A percentile compares a stretch with the other conserved stretches of the same genome.
These are phyloP conservation scores for Rhypophila decipiens DNA, from an alignment of 495 filamentous ascomycete genomes.

Conservation along the genomic window DNA sequence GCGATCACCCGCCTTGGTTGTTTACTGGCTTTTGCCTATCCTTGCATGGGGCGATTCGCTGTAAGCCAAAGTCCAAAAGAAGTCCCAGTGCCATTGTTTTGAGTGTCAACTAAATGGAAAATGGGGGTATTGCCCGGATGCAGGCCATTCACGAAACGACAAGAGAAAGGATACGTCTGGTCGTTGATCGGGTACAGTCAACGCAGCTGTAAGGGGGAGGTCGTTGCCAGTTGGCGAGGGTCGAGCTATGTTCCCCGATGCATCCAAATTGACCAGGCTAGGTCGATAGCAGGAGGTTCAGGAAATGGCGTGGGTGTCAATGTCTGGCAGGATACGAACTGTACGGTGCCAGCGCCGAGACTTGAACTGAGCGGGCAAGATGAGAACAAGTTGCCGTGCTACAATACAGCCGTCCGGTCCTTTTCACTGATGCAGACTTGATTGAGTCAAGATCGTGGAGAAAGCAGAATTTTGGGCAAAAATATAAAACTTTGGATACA, in stretches of 20 bases:
- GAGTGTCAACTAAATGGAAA: neutral
- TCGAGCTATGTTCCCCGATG: constrained; percentile 1
- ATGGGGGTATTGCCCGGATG: too few species aligned
- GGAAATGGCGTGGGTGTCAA: constrained; percentile 6
- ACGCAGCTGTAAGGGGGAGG: constrained; percentile 2
- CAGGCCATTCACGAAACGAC: neutral
- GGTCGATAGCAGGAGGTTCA: constrained; percentile 8
- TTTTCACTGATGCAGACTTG: too few species aligned
- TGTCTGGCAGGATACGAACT: constrained; percentile 6
- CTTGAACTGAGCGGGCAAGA: neutral
- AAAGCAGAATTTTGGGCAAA: too few species aligned
- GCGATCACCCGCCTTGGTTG: neutral
- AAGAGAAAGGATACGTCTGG: constrained; percentile 4
- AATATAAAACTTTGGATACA: too few species aligned
- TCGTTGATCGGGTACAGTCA: constrained; percentile 1
- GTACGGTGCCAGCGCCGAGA: neutral
- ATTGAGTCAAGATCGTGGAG: too few species aligned
- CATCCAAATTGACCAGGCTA: constrained; percentile 3
- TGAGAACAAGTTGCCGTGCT: constrained; percentile 8
- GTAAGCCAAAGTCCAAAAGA: too few species aligned
- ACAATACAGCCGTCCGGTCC: constrained; percentile 1
- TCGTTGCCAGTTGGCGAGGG: constrained; percentile 8
- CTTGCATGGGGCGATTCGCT: neutral
- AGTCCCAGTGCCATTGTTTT: neutral
- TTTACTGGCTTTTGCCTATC: neutral